Percentiles rank a stretch among this genome's conserved stretches.
phyloP scores from a whole-genome alignment of 2,329 filamentous ascomycete species.

The Metarhizium brunneum region DNA sequence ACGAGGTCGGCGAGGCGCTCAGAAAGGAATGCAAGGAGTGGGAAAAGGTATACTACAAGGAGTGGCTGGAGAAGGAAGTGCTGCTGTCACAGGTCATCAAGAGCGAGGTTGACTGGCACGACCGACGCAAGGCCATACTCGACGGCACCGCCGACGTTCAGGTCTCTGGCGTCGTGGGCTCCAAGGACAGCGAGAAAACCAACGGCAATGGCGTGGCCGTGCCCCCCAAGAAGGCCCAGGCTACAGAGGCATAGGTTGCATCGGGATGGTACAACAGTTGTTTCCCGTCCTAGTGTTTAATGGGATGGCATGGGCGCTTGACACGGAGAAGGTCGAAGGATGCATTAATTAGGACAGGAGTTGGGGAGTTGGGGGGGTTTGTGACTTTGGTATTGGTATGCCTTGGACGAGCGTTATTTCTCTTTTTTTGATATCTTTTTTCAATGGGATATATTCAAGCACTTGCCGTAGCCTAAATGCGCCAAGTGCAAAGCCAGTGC shows the following conservation, averaged over 20 bases:
- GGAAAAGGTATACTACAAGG: conserved; percentile 57
- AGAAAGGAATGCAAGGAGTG: conserved; percentile 55
- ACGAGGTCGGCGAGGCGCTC: conserved; percentile 55
- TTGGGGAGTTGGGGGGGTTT: not conserved
- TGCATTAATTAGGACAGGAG: not conserved
- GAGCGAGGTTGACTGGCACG: conserved; percentile 57
- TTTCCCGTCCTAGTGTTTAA: not conserved
- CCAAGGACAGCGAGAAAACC: conserved; percentile 15
- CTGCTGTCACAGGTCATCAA: conserved; percentile 63
- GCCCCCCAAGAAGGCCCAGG: conserved; percentile 3
- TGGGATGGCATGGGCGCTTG: not conserved
- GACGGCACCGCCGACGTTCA: conserved; percentile 37
- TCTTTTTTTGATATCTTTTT: too few relatives aligned
- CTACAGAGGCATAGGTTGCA: conserved; percentile 2
- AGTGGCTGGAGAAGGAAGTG: conserved; percentile 75
- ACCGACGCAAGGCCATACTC: conserved; percentile 46
- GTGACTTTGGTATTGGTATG: not conserved
- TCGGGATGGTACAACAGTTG: not conserved
- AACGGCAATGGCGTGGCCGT: conserved; percentile 11
- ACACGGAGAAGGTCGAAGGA: not conserved
- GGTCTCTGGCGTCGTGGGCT: conserved; percentile 24
- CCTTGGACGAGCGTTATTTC: not conserved
- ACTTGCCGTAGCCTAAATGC: too few relatives aligned
- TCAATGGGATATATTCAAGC: too few relatives aligned
- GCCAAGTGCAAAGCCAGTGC: not conserved